Percentiles rank a stretch among this genome's conserved stretches.
These are phyloP conservation scores for Nidula niveotomentosa DNA, from an alignment of 1,284 basidiomycete genomes.

Conservation along the genomic window DNA sequence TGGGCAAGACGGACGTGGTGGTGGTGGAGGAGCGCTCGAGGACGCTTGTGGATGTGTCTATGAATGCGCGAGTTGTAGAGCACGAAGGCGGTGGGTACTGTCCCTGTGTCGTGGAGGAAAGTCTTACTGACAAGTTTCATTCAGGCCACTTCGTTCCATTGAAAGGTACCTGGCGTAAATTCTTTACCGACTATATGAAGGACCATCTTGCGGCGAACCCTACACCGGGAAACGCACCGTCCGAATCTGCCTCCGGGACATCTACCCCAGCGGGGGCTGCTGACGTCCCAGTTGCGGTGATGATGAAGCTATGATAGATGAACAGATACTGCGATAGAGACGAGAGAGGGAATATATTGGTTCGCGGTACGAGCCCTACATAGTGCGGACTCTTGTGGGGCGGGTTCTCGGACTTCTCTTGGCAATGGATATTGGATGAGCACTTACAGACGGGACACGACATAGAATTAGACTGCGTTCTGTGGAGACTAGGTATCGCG, in stretches of 20 bases:
- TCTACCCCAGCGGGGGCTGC: conserved; percentile 18
- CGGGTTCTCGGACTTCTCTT: too few species aligned
- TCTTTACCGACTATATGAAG: conserved; percentile 46
- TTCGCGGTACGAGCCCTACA: too few species aligned
- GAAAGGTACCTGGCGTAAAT: conserved; percentile 72
- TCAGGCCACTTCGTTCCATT: conserved; percentile 81
- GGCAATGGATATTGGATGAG: too few species aligned
- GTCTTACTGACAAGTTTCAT: not conserved
- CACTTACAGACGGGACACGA: too few species aligned
- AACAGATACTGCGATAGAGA: too few species aligned
- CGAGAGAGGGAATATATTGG: too few species aligned
- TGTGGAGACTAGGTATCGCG: too few species aligned
- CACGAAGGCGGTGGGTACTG: conserved; percentile 68
- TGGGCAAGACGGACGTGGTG: conserved; percentile 81
- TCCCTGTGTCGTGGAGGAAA: not conserved
- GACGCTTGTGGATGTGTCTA: conserved; percentile 58
- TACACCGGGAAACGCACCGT: conserved; percentile 22
- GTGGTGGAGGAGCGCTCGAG: conserved; percentile 73
- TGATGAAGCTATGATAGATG: too few species aligned
- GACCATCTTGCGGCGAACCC: conserved; percentile 28
- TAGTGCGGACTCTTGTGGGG: too few species aligned
- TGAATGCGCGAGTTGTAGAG: conserved; percentile 61
- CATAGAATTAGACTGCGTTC: too few species aligned
- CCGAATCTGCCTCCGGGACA: conserved; percentile 25
- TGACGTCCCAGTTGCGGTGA: too few species aligned